These are phyloP conservation scores for Cajanus cajan DNA, from an alignment of 306 rosid genomes.

Conservation along the genomic window DNA sequence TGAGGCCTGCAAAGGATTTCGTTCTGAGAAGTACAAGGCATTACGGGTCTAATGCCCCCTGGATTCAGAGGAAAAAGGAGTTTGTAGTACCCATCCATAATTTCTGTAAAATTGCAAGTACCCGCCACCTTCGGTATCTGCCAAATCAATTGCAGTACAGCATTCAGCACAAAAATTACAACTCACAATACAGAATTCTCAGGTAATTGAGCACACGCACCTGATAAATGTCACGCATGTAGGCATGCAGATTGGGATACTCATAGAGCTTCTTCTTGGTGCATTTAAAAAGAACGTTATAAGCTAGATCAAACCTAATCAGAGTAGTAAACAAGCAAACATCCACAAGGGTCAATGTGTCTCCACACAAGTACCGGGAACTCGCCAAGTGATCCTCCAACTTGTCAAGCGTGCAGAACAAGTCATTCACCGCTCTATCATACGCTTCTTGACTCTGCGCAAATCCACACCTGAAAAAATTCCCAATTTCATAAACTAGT, in stretches of 20 bases:
- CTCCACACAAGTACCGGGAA: constrained; percentile 65
- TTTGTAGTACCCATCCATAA: constrained; percentile 89
- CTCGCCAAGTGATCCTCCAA: constrained; percentile 58
- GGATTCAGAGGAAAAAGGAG: constrained; percentile 83
- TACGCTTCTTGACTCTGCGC: constrained; percentile 92
- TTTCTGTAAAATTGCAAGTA: constrained; percentile 70
- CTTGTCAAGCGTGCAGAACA: constrained; percentile 62
- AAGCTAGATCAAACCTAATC: constrained; percentile 70
- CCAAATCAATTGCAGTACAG: not conserved
- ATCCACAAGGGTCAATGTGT: constrained; percentile 61
- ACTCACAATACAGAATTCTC: not conserved
- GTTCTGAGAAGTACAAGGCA: constrained; percentile 58
- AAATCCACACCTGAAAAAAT: constrained; percentile 70
- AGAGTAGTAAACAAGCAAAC: constrained; percentile 76
- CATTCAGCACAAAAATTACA: not conserved
- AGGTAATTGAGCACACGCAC: constrained; percentile 22
- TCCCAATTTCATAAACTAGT: not conserved
- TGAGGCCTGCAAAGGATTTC: constrained; percentile 54
- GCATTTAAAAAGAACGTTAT: constrained; percentile 78
- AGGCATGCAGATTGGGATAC: constrained; percentile 69
- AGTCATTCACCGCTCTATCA: constrained; percentile 59
- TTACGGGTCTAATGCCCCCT: constrained; percentile 68
- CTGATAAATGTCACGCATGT: constrained; percentile 74
- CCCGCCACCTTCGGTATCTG: constrained; percentile 87
- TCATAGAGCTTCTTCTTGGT: constrained; percentile 78